Evolutionary conservation across 192 early-diverging fungal genomes (phyloP), one percentile per base, ranked within the genome.

Genomic region (Phycomyces nitens): DNA sequence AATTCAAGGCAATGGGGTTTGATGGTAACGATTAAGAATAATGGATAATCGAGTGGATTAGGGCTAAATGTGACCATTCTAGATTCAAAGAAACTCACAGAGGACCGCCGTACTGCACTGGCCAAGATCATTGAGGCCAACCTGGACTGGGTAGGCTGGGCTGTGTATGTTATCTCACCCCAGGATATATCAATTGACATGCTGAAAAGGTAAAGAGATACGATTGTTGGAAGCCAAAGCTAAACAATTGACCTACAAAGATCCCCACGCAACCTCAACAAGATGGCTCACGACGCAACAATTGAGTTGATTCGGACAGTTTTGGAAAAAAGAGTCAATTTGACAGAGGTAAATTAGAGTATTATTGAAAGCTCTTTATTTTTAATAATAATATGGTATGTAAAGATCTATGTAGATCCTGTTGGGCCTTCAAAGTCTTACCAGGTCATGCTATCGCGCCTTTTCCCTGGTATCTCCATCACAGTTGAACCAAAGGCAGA

Each of bases 31-130:
- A n/a, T n/a, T n/a, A n/a, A n/a, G n/a, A n/a, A n/a, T n/a, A n/a
- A n/a, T n/a, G n/a, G n/a, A n/a, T n/a, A n/a, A n/a, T n/a, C n/a
- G n/a, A n/a, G n/a, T n/a, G n/a, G n/a, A n/a, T n/a, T n/a, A n/a
- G n/a, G n/a, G n/a, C n/a, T n/a, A n/a, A n/a, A n/a, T n/a, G n/a
- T n/a, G n/a, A n/a, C n/a, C n/a, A n/a, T 29, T 58, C 18, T 56
- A 94, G 97, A 99, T 72, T 98, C 96, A n/a, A 99, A 99, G 71
- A 85, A 86, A 15, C 77, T 99, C 12, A 91, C 82, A 9, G 93
- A 94, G 62, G 75, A 79, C 7, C 73, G 87, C 58, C 80, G 97
- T 43, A 85, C 85, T n/a, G 55, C 56, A 10, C 73, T 96, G 7
- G 92, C 97, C 70, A 70, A 73, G 9, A 71, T 77, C 9, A 76